phyloP scores from a whole-genome alignment of 495 filamentous ascomycete species.

The Talaromyces borbonicus region DNA sequence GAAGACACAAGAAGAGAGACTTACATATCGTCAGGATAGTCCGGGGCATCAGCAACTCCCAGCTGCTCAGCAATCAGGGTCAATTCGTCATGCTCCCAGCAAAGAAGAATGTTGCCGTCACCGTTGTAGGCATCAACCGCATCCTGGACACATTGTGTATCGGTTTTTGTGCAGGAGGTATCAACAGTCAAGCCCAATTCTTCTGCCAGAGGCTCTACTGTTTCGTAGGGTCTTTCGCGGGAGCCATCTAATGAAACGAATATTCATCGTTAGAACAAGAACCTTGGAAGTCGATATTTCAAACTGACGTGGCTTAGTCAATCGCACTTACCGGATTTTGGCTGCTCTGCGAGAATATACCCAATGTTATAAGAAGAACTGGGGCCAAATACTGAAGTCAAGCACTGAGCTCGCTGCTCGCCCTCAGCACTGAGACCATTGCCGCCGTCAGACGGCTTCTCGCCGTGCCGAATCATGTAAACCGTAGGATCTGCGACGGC shows the following conservation, averaged over 20 bases:
- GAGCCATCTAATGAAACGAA: conserved; percentile 30
- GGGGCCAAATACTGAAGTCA: conserved; percentile 36
- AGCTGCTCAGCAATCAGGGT: conserved; percentile 36
- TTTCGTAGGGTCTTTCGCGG: conserved; percentile 39
- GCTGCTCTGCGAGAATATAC: conserved; percentile 42
- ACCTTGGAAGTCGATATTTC: background rate
- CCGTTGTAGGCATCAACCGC: conserved; percentile 35
- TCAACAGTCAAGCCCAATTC: conserved; percentile 44
- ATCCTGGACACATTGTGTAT: conserved; percentile 35
- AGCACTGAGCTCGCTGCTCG: conserved; percentile 39
- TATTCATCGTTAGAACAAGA: conserved; percentile 1
- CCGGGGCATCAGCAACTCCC: conserved; percentile 29
- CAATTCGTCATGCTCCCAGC: conserved; percentile 44
- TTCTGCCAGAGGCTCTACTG: conserved; percentile 38
- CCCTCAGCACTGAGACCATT: conserved; percentile 37
- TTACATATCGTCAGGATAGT: conserved; percentile 27
- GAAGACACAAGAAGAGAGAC: conserved; percentile 11
- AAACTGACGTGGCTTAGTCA: conserved; percentile 1
- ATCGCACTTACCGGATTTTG: conserved; percentile 34
- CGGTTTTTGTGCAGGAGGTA: conserved; percentile 38
- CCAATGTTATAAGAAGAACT: conserved; percentile 39
- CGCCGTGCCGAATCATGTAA: conserved; percentile 50
- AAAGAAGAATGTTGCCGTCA: conserved; percentile 45
- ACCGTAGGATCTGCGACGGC: conserved; percentile 27
- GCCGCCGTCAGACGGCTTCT: conserved; percentile 39